A percentile compares a stretch with the other conserved stretches of the same genome.
phyloP scores from a whole-genome alignment of 768 basidiomycete species.

The Auricularia sp. region DNA sequence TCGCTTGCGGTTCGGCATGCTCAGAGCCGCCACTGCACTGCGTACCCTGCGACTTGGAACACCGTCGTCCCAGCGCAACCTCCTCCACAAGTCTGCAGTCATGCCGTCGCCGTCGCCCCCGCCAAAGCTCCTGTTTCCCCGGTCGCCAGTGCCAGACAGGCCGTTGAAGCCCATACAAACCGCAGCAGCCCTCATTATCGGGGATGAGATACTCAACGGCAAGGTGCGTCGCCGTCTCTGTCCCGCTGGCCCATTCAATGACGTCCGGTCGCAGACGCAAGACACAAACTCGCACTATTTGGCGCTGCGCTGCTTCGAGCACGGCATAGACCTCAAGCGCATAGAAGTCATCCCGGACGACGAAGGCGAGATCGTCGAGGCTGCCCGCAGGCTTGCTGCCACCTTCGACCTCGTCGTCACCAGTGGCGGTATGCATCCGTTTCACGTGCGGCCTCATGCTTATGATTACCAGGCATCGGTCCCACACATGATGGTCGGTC shows the following conservation, averaged over 20 bases:
- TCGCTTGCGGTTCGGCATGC: no score
- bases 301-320: constrained; percentile 80
- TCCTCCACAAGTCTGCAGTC: background rate
- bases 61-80: background rate
- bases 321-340: constrained; percentile 73
- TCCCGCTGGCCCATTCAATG: background rate
- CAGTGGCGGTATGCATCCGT: constrained; percentile 46
- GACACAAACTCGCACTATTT: constrained; percentile 81
- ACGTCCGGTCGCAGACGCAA: constrained; percentile 32
- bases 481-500: constrained; percentile 77
- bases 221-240: constrained; percentile 25
- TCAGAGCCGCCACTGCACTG: no score
- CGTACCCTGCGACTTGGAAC: background rate
- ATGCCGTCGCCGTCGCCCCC: background rate
- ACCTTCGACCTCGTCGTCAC: constrained; percentile 88
- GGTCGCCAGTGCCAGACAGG: constrained; percentile 49
- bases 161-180: constrained; percentile 62
- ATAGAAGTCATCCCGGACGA: constrained; percentile 89
- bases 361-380: constrained; percentile 82
- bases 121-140: constrained; percentile 4
- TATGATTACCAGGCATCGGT: constrained; percentile 38
- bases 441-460: background rate
- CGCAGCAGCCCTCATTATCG: constrained; percentile 67
- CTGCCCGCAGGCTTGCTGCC: constrained; percentile 67
- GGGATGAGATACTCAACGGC: constrained; percentile 88